Percentiles rank a stretch among this genome's conserved stretches.
Evolutionary conservation across 208 protist genomes (phyloP).

Genomic region (Trypanosoma grayi): DNA sequence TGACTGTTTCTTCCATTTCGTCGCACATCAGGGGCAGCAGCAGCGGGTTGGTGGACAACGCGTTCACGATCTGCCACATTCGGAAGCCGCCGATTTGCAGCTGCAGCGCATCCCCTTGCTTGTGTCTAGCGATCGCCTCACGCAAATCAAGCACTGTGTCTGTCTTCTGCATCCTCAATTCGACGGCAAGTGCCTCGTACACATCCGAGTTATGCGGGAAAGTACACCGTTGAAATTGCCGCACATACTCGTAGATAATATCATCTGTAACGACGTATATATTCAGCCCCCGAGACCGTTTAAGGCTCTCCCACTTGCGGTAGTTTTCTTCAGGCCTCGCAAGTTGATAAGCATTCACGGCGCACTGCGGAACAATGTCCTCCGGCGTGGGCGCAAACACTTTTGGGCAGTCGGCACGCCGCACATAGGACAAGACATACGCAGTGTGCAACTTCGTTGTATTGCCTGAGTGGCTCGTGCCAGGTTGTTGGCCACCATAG

Average conservation of each 20-base stretch:
- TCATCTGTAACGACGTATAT: slow-evolving; percentile 61
- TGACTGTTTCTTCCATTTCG: not conserved
- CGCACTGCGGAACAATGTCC: slow-evolving; percentile 55
- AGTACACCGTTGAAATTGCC: slow-evolving; percentile 40
- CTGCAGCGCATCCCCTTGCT: slow-evolving; percentile 20
- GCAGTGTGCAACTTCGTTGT: slow-evolving; percentile 40
- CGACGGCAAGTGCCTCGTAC: slow-evolving; percentile 32
- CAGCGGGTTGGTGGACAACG: slow-evolving; percentile 31
- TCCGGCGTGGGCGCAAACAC: slow-evolving; percentile 58
- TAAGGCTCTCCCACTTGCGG: slow-evolving; percentile 35
- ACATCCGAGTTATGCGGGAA: slow-evolving; percentile 36
- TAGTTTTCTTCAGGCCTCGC: slow-evolving; percentile 58
- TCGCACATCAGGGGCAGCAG: slow-evolving; percentile 36
- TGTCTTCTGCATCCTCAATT: slow-evolving; percentile 51
- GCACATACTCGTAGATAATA: slow-evolving; percentile 34
- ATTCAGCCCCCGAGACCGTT: slow-evolving; percentile 34
- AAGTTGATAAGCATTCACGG: slow-evolving; percentile 52
- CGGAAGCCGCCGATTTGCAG: slow-evolving; percentile 37
- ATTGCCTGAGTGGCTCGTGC: slow-evolving; percentile 16
- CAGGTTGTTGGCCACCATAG: slow-evolving; percentile 37
- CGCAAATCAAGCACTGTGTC: slow-evolving; percentile 48
- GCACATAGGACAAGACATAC: slow-evolving; percentile 85
- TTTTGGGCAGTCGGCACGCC: slow-evolving; percentile 50
- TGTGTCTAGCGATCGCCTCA: slow-evolving; percentile 39
- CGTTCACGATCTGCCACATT: no score